Evolutionary conservation across 1,284 basidiomycete species (phyloP).

Genomic region (Cryptococcus wingfieldii): DNA sequence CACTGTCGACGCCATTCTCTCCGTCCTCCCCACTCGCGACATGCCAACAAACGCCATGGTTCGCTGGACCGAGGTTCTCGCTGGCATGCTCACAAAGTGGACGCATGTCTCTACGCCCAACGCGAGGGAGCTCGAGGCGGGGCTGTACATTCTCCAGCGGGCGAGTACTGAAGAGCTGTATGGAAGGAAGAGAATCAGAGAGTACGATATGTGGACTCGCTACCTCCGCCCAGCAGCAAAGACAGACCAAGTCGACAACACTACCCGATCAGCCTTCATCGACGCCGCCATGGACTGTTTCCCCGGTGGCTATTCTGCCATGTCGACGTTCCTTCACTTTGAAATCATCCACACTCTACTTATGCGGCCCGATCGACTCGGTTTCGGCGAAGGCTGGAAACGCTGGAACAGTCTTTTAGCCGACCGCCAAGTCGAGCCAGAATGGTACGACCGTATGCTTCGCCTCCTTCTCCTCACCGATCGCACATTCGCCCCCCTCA

Average conservation of each 20-base stretch:
- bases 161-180: conserved; percentile 2
- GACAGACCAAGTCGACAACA: background rate
- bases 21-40: background rate
- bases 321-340: conserved; percentile 7
- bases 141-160: conserved; percentile 7
- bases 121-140: conserved; percentile 8
- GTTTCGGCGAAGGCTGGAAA: conserved; percentile 8
- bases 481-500: conserved; percentile 1
- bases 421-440: background rate
- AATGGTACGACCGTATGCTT: conserved; percentile 11
- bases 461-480: background rate
- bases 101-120: background rate
- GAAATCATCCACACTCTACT: conserved; percentile 8
- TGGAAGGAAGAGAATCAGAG: conserved; percentile 4
- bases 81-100: conserved; percentile 10
- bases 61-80: conserved; percentile 12
- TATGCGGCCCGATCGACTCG: conserved; percentile 1
- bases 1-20: conserved; percentile 11
- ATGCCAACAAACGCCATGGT: conserved; percentile 3
- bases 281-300: conserved; percentile 11
- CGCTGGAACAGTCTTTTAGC: conserved; percentile 5
- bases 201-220: conserved; percentile 10
- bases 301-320: conserved; percentile 3
- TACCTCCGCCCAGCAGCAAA: conserved; percentile 9
- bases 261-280: conserved; percentile 8